Base-by-base conservation (phyloP, 352 stramenopile genomes). In the Peronospora farinosa region DNA sequence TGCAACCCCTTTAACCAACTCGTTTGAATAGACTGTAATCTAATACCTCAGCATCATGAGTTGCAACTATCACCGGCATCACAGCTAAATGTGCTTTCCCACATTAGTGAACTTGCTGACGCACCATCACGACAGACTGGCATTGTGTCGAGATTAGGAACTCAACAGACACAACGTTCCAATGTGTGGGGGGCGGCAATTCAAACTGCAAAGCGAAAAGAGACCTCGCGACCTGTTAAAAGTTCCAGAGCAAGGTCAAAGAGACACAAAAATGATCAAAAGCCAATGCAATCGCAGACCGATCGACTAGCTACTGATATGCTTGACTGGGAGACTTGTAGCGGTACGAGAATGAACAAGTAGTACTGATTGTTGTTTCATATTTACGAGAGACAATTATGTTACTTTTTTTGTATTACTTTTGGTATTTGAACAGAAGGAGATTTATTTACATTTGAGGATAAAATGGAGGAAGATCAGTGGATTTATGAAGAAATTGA, bases 31-130 rank as follows among this genome's bases (percentile, higher is more conserved):
- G n/a, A n/a, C n/a, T n/a, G n/a, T n/a, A n/a, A n/a, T n/a, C n/a
- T n/a, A n/a, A 15, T 13, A 21, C 31, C 37, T 3, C 47, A 23
- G 23, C 23, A 5, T 8, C 54, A 49, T 15, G 58, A 77, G 41
- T 32, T 86, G 21, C 19, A 71, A 40, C 56, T 90, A 41, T 90
- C 79, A 31, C 79, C 79, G 0, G 68, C 63, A 12, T 86, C 79
- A 13, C 79, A 90, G 43, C 57, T 90, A 9, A 58, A 90, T 54
- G 71, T 88, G 16, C 69, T 90, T 9, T 84, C 79, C 1, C 74
- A 88, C 52, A 86, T 90, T 48, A 90, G 79, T 39, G 72, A 80
- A 42, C 55, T 90, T 17, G 79, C 72, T 2, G 75, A 83, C 37
- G 56, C 35, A 36, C 57, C 64, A 13, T 61, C 45, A 19, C 42